phyloP scores from a whole-genome alignment of 768 basidiomycete species.

The Clavaria fumosa region DNA sequence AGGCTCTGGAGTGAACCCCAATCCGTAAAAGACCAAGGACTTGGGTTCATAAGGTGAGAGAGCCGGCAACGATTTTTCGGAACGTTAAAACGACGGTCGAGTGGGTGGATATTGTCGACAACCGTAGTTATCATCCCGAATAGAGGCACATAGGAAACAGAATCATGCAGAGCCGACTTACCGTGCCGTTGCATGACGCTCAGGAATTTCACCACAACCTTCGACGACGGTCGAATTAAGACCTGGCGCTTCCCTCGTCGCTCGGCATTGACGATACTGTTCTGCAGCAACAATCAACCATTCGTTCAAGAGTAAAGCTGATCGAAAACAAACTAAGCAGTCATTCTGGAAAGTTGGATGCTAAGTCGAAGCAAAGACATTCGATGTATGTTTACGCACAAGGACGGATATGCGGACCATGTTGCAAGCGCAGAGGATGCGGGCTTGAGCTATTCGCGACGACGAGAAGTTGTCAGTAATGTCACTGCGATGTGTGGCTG shows the following conservation, averaged over 20 bases:
- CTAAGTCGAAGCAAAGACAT: no score
- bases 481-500: no score
- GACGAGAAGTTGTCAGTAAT: no score
- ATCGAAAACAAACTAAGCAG: constrained; percentile 21
- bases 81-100: constrained; percentile 72
- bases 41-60: constrained; percentile 45
- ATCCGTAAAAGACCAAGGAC: constrained; percentile 21
- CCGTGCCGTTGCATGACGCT: constrained; percentile 99
- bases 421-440: no score
- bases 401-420: constrained; percentile 88
- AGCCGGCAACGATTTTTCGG: constrained; percentile 48
- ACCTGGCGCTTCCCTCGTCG: constrained; percentile 99
- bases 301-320: constrained; percentile 7
- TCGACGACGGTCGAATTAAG: constrained; percentile 90
- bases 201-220: constrained; percentile 96
- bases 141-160: constrained; percentile 3
- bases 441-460: no score
- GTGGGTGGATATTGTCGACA: constrained; percentile 43
- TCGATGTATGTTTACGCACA: constrained; percentile 56
- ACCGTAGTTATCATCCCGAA: constrained; percentile 83
- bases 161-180: constrained; percentile 24
- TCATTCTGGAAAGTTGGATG: no score
- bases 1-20: constrained; percentile 42
- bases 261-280: constrained; percentile 99
- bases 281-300: constrained; percentile 25